Conservation (phyloP, 257 asterid species). For the Ballota nigra region DNA sequence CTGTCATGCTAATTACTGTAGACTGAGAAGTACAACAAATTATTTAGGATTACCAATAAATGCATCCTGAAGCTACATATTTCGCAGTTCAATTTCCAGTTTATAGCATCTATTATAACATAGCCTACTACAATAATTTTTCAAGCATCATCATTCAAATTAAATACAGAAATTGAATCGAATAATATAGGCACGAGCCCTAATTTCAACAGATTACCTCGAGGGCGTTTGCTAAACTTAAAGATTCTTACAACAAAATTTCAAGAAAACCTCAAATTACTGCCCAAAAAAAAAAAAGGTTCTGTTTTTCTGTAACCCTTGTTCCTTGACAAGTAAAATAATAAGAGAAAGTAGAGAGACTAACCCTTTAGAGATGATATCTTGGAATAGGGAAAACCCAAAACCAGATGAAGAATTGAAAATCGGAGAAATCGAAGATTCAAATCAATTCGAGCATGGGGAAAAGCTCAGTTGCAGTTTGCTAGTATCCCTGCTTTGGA, state of each 20-base stretch:
- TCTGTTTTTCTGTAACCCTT: not conserved
- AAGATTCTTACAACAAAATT: not conserved
- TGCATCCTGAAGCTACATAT: slow-evolving; percentile 11
- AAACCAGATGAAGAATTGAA: slow-evolving; percentile 16
- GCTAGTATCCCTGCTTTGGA: slow-evolving; percentile 27
- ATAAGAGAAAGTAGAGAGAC: slow-evolving; percentile 16
- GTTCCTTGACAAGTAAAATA: not conserved
- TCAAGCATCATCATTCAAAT: slow-evolving; percentile 2
- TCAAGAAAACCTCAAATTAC: slow-evolving; percentile 1
- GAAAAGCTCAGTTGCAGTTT: slow-evolving; percentile 30
- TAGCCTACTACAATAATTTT: not conserved
- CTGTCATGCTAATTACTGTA: not conserved
- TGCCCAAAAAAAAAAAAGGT: not conserved
- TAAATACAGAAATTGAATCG: not conserved
- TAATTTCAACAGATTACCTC: not conserved
- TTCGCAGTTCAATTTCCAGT: slow-evolving; percentile 9
- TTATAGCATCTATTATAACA: not conserved
- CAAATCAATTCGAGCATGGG: slow-evolving; percentile 17
- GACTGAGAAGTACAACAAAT: not conserved
- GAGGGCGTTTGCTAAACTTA: not conserved
- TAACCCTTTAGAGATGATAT: slow-evolving; percentile 34
- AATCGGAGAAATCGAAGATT: slow-evolving; percentile 20
- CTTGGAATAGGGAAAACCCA: slow-evolving; percentile 15
- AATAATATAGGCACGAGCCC: not conserved
- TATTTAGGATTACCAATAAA: not conserved